Evolutionary conservation across 2,329 filamentous ascomycete genomes (phyloP).

Genomic region (Alternaria ethzedia): DNA sequence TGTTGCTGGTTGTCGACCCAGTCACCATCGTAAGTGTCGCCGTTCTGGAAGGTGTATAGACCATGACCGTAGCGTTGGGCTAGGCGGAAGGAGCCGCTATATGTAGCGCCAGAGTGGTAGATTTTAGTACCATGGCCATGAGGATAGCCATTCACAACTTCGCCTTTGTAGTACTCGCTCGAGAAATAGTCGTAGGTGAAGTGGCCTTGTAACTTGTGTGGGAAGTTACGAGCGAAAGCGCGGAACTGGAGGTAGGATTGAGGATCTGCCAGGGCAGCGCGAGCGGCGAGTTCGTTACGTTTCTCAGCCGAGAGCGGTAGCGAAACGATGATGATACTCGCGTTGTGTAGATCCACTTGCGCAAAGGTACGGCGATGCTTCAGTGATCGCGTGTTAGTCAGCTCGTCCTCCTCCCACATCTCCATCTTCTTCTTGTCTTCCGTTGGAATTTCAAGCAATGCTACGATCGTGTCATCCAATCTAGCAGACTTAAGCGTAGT

Average conservation of each 20-base stretch:
- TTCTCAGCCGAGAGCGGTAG: constrained; percentile 36
- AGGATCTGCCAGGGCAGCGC: constrained; percentile 43
- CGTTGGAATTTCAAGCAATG: constrained; percentile 34
- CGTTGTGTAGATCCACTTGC: constrained; percentile 40
- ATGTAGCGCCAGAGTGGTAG: constrained; percentile 61
- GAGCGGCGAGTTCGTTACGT: constrained; percentile 36
- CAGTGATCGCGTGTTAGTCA: constrained; percentile 33
- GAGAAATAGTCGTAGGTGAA: constrained; percentile 62
- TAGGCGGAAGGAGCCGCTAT: constrained; percentile 61
- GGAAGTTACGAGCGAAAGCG: constrained; percentile 52
- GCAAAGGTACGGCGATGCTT: constrained; percentile 43
- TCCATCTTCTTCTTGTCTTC: constrained; percentile 53
- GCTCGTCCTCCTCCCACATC: constrained; percentile 57
- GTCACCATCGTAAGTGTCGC: constrained; percentile 64
- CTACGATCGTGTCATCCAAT: constrained; percentile 43
- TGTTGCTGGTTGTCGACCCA: constrained; percentile 69
- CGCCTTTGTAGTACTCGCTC: constrained; percentile 63
- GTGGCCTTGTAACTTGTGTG: constrained; percentile 49
- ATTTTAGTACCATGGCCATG: constrained; percentile 64
- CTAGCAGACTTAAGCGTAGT: constrained; percentile 39
- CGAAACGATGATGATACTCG: constrained; percentile 42
- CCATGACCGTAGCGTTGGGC: constrained; percentile 63
- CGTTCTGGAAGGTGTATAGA: constrained; percentile 67
- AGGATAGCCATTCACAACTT: constrained; percentile 52
- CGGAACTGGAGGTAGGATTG: constrained; percentile 54